These are phyloP conservation scores for Penicillium brevicompactum DNA, from an alignment of 2,329 filamentous ascomycete genomes.

Conservation along the genomic window DNA sequence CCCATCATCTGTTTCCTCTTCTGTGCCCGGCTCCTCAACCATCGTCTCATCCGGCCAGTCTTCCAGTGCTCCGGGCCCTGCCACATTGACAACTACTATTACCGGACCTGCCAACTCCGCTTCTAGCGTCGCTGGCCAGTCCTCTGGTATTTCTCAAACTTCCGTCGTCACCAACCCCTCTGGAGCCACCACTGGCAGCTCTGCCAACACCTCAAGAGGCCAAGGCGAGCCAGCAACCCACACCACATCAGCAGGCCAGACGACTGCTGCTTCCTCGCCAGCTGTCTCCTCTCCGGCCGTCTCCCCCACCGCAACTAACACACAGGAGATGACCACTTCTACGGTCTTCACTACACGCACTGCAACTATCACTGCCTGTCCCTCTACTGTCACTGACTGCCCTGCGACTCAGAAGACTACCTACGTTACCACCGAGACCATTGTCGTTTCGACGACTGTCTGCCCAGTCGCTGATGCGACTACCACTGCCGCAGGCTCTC, in stretches of 20 bases:
- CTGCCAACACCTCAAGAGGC: neutral
- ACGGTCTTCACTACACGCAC: slow-evolving; percentile 22
- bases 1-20: neutral
- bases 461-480: slow-evolving; percentile 18
- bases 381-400: slow-evolving; percentile 27
- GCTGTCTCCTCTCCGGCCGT: neutral
- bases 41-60: neutral
- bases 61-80: neutral
- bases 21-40: neutral
- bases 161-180: neutral
- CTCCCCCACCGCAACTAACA: neutral
- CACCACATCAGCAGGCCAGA: neutral
- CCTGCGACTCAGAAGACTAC: slow-evolving; percentile 18
- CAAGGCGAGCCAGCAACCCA: neutral
- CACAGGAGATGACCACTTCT: slow-evolving; percentile 18
- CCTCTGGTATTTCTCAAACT: neutral
- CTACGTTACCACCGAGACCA: slow-evolving; percentile 20
- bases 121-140: neutral
- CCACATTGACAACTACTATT: neutral
- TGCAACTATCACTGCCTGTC: slow-evolving; percentile 28
- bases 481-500: neutral
- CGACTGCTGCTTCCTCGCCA: neutral
- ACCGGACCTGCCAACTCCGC: neutral
- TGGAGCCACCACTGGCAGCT: neutral
- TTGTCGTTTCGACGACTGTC: slow-evolving; percentile 23